Base-by-base conservation (phyloP, 208 protist species). In the Leishmania aethiopica region DNA sequence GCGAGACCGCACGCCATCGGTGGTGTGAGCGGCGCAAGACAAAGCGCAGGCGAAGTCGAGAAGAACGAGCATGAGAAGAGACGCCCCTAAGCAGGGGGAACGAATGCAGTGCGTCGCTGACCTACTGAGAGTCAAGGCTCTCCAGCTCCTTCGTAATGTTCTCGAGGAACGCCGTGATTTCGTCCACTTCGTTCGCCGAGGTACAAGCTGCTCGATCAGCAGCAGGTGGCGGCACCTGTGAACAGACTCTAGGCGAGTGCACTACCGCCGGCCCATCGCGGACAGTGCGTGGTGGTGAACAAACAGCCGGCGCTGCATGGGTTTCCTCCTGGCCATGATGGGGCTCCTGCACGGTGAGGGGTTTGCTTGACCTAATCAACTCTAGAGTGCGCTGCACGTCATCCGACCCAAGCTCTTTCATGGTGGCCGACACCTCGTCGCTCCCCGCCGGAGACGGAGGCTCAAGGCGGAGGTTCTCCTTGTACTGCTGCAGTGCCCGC, bases 81-180 rank as follows among this genome's bases (percentile, higher is more conserved):
- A 71, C 47, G 55, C 19, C 25, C 11, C 17, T 59, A 25, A 45
- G 35, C 57, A 49, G 22, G 53, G 28, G 53, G n/a, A 32, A 32
- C 35, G 53, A 35, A 42, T 37, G 17, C 53, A n/a, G 40, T 3
- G 57, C 55, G 45, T 17, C 45, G 4, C 42, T 35, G 10, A 19
- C 22, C 75, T 78, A 78, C 57, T 66, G 75, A 19, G 53, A 19
- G 37, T 86, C 87, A n/a, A 96, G 85, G 45, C 79, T 89, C 74
- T 95, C 92, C 37, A 97, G 82, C 62, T 96, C 94, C 60, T 86
- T 86, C 37, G 89, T 94, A 77, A 97, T 97, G 81, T 90, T 91
- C 78, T 92, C 89, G 40, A 97, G 81, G 49, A 94, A 96, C 81
- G 77, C 82, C 19, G 85, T 86, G 22, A 90, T 89, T 47, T 90